These are phyloP conservation scores for Rhizophora mangle DNA, from an alignment of 345 rosid species.

Conservation along the genomic window DNA sequence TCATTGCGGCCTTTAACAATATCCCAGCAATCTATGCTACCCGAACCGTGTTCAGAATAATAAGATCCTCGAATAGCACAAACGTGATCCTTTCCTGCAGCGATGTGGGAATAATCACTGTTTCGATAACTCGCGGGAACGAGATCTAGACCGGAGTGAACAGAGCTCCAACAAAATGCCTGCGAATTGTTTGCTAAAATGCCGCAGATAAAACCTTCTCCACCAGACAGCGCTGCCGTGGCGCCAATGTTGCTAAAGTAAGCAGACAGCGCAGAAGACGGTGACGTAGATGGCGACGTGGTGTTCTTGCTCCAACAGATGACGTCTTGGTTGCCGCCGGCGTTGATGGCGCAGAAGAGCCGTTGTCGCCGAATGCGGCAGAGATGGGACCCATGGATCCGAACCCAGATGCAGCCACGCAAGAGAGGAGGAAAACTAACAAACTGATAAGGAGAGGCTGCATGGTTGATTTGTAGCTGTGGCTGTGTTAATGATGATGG, in stretches of 20 bases:
- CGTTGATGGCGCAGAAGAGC: constrained; percentile 95
- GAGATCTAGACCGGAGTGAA: constrained; percentile 53
- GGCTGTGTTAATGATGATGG: background rate
- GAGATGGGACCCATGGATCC: constrained; percentile 85
- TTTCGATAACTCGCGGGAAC: constrained; percentile 50
- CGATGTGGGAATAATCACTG: constrained; percentile 67
- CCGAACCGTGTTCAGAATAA: constrained; percentile 61
- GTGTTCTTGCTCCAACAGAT: constrained; percentile 74
- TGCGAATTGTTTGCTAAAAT: constrained; percentile 64
- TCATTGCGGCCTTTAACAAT: constrained; percentile 35
- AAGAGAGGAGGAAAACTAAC: constrained; percentile 26
- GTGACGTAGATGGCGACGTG: constrained; percentile 33
- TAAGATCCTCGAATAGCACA: constrained; percentile 91
- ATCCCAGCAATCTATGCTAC: constrained; percentile 79
- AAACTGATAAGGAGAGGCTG: constrained; percentile 17
- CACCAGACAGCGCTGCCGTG: constrained; percentile 71
- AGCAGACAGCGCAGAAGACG: constrained; percentile 18
- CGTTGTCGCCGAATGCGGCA: constrained; percentile 70
- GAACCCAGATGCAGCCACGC: constrained; percentile 49
- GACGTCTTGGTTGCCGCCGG: constrained; percentile 76
- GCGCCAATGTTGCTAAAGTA: constrained; percentile 39
- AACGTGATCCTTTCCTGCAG: constrained; percentile 77
- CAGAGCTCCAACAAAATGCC: constrained; percentile 60
- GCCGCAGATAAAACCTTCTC: constrained; percentile 78
- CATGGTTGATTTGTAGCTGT: constrained; percentile 20